Percentiles rank a stretch among this genome's conserved stretches.
These are phyloP conservation scores for Amniculicola lignicola DNA, from an alignment of 495 filamentous ascomycete genomes.

Conservation along the genomic window DNA sequence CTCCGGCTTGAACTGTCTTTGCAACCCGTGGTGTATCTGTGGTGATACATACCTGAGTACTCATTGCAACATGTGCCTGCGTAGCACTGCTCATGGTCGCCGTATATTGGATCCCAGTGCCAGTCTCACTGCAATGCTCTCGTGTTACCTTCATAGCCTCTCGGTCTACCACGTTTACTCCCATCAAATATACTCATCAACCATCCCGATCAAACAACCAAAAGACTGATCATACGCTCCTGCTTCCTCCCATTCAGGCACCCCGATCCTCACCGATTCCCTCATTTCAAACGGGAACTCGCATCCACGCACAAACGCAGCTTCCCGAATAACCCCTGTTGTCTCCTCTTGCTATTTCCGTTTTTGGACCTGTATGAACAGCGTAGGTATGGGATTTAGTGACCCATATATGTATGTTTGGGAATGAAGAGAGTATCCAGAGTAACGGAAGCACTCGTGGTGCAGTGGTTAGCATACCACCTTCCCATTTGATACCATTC, in stretches of 20 bases:
- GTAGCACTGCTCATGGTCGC: conserved; percentile 8
- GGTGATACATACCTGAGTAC: no score
- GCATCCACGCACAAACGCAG: conserved; percentile 11
- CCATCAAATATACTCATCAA: no score
- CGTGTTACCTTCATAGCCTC: neutral
- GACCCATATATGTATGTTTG: neutral
- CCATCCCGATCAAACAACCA: no score
- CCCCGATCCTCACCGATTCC: no score
- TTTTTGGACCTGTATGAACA: no score
- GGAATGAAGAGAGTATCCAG: neutral
- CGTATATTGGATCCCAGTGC: conserved; percentile 2
- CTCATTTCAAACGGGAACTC: conserved; percentile 12
- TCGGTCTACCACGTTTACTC: no score
- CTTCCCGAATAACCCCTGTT: no score
- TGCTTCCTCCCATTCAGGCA: no score
- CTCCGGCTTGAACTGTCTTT: no score
- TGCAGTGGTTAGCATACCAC: conserved; percentile 36
- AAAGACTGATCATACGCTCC: no score
- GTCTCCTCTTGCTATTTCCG: no score
- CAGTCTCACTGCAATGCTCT: neutral
- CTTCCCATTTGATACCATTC: conserved; percentile 19
- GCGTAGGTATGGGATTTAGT: conserved; percentile 1
- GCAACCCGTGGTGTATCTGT: no score
- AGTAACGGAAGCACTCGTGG: conserved; percentile 17
- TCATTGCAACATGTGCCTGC: neutral